Conservation (phyloP, 768 basidiomycete genomes). For the Rhodotorula paludigena region DNA sequence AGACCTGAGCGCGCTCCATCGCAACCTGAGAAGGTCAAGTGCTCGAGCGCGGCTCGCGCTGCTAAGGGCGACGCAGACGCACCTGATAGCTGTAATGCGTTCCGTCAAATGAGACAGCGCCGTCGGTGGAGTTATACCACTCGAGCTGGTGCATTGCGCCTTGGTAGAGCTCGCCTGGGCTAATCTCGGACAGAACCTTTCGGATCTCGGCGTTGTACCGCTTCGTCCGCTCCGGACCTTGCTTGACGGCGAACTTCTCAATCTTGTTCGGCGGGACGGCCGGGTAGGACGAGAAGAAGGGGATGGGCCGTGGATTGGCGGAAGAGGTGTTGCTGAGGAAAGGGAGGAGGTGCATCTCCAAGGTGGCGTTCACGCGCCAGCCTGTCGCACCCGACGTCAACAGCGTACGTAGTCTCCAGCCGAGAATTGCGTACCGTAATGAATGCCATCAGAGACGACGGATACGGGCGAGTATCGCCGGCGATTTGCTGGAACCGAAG, state of each 20-base stretch:
- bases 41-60: not conserved
- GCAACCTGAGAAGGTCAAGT: not conserved
- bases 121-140: constrained; percentile 8
- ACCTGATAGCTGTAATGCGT: not conserved
- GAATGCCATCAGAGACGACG: constrained; percentile 1
- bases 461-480: not conserved
- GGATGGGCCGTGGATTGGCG: not conserved
- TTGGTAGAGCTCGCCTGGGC: not conserved
- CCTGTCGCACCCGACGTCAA: too few relatives aligned
- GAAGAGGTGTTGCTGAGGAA: not conserved
- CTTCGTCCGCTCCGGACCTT: not conserved
- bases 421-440: not conserved
- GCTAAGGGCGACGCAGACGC: too few relatives aligned
- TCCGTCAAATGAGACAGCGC: constrained; percentile 3
- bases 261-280: constrained; percentile 10
- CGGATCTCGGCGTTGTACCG: not conserved
- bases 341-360: not conserved
- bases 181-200: not conserved
- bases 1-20: constrained; percentile 9
- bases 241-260: not conserved
- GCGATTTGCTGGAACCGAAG: not conserved
- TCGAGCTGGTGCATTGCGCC: constrained; percentile 4
- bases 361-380: not conserved
- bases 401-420: too few relatives aligned
- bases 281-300: constrained; percentile 9